These are phyloP conservation scores for Calvatia gigantea DNA, from an alignment of 768 basidiomycete species.

Conservation along the genomic window DNA sequence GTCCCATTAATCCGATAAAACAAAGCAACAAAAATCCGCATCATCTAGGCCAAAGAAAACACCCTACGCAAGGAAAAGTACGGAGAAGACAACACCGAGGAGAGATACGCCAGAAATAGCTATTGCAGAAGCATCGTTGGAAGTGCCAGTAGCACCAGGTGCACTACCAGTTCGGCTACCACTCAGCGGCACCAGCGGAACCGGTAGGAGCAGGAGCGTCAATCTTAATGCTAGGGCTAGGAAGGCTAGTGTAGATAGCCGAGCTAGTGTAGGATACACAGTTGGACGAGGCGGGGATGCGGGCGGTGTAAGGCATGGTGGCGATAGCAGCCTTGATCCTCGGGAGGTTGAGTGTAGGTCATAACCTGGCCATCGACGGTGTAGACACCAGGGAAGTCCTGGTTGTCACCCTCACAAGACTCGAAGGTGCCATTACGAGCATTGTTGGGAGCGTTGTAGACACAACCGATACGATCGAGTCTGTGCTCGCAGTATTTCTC, in stretches of 20 bases:
- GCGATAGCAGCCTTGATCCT: conserved; percentile 38
- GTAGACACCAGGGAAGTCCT: conserved; percentile 55
- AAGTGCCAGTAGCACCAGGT: conserved; percentile 10
- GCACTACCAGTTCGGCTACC: conserved; percentile 13
- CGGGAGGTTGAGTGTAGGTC: conserved; percentile 44
- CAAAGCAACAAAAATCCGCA: not conserved
- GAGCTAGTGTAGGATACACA: conserved; percentile 29
- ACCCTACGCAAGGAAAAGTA: conserved; percentile 22
- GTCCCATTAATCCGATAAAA: not conserved
- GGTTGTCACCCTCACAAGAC: conserved; percentile 58
- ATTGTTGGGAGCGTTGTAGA: conserved; percentile 65
- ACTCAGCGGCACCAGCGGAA: not conserved
- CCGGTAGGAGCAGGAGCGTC: not conserved
- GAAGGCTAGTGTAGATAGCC: conserved; percentile 23
- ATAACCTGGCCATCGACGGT: conserved; percentile 33
- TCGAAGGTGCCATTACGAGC: conserved; percentile 58
- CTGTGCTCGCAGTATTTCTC: conserved; percentile 64
- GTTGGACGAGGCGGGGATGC: conserved; percentile 35
- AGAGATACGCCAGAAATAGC: conserved; percentile 17
- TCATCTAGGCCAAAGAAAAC: not conserved
- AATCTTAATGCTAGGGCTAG: conserved; percentile 11
- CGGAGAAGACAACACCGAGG: conserved; percentile 21
- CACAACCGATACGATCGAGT: conserved; percentile 70
- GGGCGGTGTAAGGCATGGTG: conserved; percentile 38
- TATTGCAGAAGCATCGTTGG: conserved; percentile 12